Evolutionary conservation across 1,284 basidiomycete genomes (phyloP).

Genomic region (Mrakiaceae sp.): DNA sequence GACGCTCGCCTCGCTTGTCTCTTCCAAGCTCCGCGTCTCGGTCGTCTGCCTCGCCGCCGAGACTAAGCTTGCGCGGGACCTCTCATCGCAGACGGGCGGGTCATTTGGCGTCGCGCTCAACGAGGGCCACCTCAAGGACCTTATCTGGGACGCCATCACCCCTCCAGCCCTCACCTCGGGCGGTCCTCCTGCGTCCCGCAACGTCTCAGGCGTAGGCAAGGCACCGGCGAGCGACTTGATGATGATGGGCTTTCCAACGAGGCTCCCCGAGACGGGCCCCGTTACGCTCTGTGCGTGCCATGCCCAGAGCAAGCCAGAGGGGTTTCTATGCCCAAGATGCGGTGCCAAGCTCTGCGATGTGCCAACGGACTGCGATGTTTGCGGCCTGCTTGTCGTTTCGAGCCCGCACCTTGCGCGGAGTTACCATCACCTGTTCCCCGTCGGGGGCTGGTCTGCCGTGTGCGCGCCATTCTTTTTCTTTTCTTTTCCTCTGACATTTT

Average conservation of each 20-base stretch:
- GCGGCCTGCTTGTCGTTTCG: slow-evolving; percentile 93
- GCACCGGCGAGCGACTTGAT: slow-evolving; percentile 63
- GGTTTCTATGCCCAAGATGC: slow-evolving; percentile 91
- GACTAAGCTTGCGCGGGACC: slow-evolving; percentile 90
- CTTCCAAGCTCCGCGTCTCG: slow-evolving; percentile 75
- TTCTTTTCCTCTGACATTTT: no score
- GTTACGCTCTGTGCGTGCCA: slow-evolving; percentile 87
- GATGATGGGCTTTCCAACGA: slow-evolving; percentile 97
- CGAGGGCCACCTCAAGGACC: slow-evolving; percentile 90
- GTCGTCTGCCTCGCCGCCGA: slow-evolving; percentile 89
- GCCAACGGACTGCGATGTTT: slow-evolving; percentile 95
- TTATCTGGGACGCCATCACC: slow-evolving; percentile 89
- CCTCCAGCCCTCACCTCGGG: slow-evolving; percentile 67
- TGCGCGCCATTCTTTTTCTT: slow-evolving; percentile 38
- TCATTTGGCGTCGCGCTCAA: slow-evolving; percentile 91
- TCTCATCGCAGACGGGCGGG: slow-evolving; percentile 79
- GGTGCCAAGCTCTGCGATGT: slow-evolving; percentile 90
- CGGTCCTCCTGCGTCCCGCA: slow-evolving; percentile 21
- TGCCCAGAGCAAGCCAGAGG: slow-evolving; percentile 73
- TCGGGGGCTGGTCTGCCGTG: slow-evolving; percentile 67
- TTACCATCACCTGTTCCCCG: slow-evolving; percentile 88
- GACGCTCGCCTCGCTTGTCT: slow-evolving; percentile 68
- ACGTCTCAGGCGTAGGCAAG: slow-evolving; percentile 29
- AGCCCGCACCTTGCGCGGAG: slow-evolving; percentile 92
- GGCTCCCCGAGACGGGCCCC: slow-evolving; percentile 69